phyloP scores from a whole-genome alignment of 176 grass and related monocot species.

The Phoenix dactylifera region DNA sequence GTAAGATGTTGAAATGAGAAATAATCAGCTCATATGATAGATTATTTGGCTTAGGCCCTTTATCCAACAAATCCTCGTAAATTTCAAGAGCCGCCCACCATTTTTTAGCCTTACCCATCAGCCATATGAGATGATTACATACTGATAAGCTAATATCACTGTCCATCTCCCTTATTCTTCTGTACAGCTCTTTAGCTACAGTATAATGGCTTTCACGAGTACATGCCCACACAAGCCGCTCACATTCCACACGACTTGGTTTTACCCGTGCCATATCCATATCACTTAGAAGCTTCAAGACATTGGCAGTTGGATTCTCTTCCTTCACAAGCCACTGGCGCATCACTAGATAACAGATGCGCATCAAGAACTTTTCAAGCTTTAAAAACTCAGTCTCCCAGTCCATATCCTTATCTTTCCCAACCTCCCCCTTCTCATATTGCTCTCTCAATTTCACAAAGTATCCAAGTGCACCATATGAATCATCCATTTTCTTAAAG shows the following conservation, averaged over 20 bases:
- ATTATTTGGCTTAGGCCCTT: conserved; percentile 64
- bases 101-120: conserved; percentile 83
- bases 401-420: conserved; percentile 27
- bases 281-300: conserved; percentile 45
- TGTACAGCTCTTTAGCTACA: conserved; percentile 68
- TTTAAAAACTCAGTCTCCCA: conserved; percentile 62
- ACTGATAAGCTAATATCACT: conserved; percentile 51
- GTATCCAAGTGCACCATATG: conserved; percentile 34
- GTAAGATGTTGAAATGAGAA: conserved; percentile 65
- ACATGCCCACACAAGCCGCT: conserved; percentile 76
- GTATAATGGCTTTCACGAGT: conserved; percentile 55
- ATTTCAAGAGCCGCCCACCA: conserved; percentile 92
- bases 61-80: conserved; percentile 79
- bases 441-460: conserved; percentile 53
- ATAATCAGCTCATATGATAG: conserved; percentile 65
- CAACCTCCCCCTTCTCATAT: conserved; percentile 38
- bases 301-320: conserved; percentile 33
- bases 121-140: conserved; percentile 88
- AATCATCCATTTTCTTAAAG: conserved; percentile 61
- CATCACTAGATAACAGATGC: conserved; percentile 44
- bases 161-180: conserved; percentile 43
- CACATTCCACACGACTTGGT: conserved; percentile 28
- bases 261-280: conserved; percentile 48
- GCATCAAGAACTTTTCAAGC: conserved; percentile 36
- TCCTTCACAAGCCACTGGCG: conserved; percentile 37